These are phyloP conservation scores for Saturnispora silvae DNA, from an alignment of 805 yeast genomes.

Conservation along the genomic window DNA sequence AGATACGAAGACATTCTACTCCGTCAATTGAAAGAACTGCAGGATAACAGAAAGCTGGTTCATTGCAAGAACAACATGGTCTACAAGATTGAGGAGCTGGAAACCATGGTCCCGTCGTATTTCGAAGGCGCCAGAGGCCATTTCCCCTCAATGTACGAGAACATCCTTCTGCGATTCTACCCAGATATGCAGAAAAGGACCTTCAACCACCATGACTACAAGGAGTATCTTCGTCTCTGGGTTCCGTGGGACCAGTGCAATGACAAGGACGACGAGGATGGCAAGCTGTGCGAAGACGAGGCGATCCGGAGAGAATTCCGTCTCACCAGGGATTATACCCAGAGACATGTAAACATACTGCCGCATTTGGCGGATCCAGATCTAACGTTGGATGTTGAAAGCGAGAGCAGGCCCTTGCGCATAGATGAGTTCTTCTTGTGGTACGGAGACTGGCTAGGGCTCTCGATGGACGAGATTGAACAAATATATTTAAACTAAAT, in stretches of 20 bases:
- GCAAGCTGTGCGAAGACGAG: conserved; percentile 21
- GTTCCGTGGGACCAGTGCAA: conserved; percentile 23
- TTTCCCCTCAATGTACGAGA: conserved; percentile 32
- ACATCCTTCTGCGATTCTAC: conserved; percentile 41
- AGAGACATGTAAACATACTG: conserved; percentile 16
- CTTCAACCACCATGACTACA: conserved; percentile 34
- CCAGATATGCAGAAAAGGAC: conserved; percentile 21
- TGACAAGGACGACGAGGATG: conserved; percentile 17
- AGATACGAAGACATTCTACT: conserved; percentile 10
- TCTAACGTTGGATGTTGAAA: conserved; percentile 11
- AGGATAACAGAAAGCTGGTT: conserved; percentile 13
- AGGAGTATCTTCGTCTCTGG: conserved; percentile 52
- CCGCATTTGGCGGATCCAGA: conserved; percentile 6
- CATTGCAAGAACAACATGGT: conserved; percentile 44
- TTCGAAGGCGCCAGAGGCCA: conserved; percentile 49
- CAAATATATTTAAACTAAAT: conserved; percentile 3
- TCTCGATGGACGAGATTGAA: conserved; percentile 7
- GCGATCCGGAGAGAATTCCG: conserved; percentile 24
- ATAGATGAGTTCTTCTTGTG: conserved; percentile 20
- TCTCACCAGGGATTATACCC: conserved; percentile 22
- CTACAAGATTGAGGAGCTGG: conserved; percentile 36
- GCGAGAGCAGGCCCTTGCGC: conserved; percentile 21
- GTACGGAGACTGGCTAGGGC: conserved; percentile 16
- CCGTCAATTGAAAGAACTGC: conserved; percentile 24
- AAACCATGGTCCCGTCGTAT: conserved; percentile 41